Base-by-base conservation (phyloP, 202 grass and related monocot species). In the Setaria viridis region DNA sequence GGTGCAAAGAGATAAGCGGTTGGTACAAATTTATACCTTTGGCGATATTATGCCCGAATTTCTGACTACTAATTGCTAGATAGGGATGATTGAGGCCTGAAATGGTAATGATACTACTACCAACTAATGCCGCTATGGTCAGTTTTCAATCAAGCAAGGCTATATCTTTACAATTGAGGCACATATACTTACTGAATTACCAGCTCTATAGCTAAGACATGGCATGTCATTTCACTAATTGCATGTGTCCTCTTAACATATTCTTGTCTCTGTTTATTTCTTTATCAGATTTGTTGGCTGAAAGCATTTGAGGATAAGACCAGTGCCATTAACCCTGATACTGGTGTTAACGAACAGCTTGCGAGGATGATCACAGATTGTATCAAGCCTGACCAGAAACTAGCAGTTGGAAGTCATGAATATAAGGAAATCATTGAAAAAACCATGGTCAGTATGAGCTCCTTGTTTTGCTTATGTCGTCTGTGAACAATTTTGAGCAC, bases 401-500 rank as follows among this genome's bases (percentile, higher is more conserved):
- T 72, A 4, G 80, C 54, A 72, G 39, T 72, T 14, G 80, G 67
- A n/a, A 82, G 58, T 29, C 41, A 2, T 14, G 80, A 82, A 62
- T 49, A 82, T 34, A 82, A 82, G 9, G 58, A 48, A 30, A 71
- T 82, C 17, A 83, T 83, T 73, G 68, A 73, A 73, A 4, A 16
- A 73, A 62, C 9, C 9, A 4, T 82, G 80, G 68, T 73, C 2
- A 48, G 68, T 48, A 11, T 68, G n/a, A 11, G 37, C 1, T 43
- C 37, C 37, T 15, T 43, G 9, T 9, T 41, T 68, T 68, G 17
- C 9, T 43, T 4, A 42, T 42, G 7, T 12, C 9, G 25, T 25
- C 25, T 25, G 25, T 57, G 9, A 69, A 45, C 16, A 43, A 43
- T n/a, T 68, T 68, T 21, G 19, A 45, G 17, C 19, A 69, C 66